These are phyloP conservation scores for Vaccinium macrocarpon DNA, from an alignment of 148 eudicot species.

Conservation along the genomic window DNA sequence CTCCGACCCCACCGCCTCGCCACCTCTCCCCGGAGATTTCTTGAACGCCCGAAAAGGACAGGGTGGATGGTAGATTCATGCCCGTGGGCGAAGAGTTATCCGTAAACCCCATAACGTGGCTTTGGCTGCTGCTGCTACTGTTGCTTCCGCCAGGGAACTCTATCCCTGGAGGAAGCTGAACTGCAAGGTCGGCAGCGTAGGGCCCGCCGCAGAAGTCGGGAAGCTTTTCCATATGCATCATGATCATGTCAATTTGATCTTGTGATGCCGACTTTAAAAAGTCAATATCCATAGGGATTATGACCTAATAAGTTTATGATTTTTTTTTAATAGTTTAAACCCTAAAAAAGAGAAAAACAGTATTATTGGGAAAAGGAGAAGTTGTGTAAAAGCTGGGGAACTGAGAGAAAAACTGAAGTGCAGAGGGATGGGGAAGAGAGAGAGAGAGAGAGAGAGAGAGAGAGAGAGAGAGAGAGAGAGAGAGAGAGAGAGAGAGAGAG, in stretches of 20 bases:
- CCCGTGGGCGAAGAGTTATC: constrained; percentile 8
- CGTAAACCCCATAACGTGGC: not conserved
- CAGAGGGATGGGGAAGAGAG: constrained; percentile 58
- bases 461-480: constrained; percentile 10
- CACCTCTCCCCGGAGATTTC: not conserved
- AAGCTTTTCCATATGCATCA: constrained; percentile 27
- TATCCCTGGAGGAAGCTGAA: constrained; percentile 21
- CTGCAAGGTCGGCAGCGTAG: constrained; percentile 13
- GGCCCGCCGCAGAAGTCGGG: constrained; percentile 23
- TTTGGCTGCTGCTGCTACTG: not conserved
- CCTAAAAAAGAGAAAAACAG: not conserved
- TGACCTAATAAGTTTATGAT: not conserved
- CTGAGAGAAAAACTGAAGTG: constrained; percentile 24
- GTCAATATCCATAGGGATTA: constrained; percentile 22
- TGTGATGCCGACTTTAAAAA: constrained; percentile 9
- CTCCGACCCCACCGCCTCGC: constrained; percentile 18
- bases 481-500: constrained; percentile 24
- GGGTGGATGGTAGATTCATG: constrained; percentile 21
- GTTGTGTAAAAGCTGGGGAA: constrained; percentile 24
- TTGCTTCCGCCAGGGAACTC: constrained; percentile 23
- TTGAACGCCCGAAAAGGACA: constrained; percentile 15
- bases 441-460: constrained; percentile 30
- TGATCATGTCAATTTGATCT: constrained; percentile 26
- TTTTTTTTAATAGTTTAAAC: constrained; percentile 13
- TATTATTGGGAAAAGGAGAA: constrained; percentile 24